Evolutionary conservation across 2,329 filamentous ascomycete genomes (phyloP).

Genomic region (Didymellaceae sp.): DNA sequence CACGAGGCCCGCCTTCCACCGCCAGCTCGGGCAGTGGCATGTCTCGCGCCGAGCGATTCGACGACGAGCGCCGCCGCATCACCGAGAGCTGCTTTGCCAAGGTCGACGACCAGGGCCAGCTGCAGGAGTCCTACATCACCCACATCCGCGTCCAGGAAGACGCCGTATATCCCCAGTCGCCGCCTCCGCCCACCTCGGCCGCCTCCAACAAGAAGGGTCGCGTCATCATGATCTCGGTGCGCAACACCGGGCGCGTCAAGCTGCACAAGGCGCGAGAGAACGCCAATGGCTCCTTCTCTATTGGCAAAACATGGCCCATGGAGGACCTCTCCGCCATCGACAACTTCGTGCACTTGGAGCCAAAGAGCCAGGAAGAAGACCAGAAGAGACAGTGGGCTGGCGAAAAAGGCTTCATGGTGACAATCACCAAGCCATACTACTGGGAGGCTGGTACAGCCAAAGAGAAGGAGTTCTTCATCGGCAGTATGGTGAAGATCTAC

Average conservation of each 20-base stretch:
- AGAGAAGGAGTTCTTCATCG: conserved; percentile 99
- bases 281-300: conserved; percentile 89
- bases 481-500: conserved; percentile 94
- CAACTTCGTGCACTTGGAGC: conserved; percentile 72
- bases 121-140: conserved; percentile 94
- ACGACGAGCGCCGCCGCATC: conserved; percentile 95
- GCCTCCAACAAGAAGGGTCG: conserved; percentile 82
- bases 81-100: conserved; percentile 94
- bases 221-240: conserved; percentile 90
- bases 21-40: conserved; percentile 38
- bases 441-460: conserved; percentile 94
- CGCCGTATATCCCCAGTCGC: conserved; percentile 78
- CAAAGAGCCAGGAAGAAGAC: conserved; percentile 65
- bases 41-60: conserved; percentile 80
- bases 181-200: conserved; percentile 79
- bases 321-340: conserved; percentile 87
- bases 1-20: conserved; percentile 36
- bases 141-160: conserved; percentile 93
- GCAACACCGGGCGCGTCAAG: conserved; percentile 88
- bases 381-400: conserved; percentile 77
- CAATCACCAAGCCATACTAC: conserved; percentile 92
- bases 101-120: conserved; percentile 82
- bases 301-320: conserved; percentile 97
- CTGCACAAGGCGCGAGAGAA: conserved; percentile 99
- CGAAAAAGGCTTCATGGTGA: conserved; percentile 84